Conservation (phyloP, 352 stramenopile species). For the Pythium phragmitis region DNA sequence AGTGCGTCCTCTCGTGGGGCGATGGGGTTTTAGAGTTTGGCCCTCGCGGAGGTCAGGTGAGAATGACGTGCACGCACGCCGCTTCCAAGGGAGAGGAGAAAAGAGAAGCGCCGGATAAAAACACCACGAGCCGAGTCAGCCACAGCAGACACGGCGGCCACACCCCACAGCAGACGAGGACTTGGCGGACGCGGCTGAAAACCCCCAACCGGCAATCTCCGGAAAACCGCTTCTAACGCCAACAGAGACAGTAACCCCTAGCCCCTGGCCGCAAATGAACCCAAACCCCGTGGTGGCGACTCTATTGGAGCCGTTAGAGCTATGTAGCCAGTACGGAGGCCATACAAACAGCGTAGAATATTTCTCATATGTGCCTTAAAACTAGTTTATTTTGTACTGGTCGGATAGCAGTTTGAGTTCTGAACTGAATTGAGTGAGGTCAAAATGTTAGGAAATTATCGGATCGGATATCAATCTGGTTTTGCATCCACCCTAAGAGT, state of each 20-base stretch:
- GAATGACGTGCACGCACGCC: conserved; percentile 23
- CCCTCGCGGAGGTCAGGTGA: conserved; percentile 3
- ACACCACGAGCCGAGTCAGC: conserved; percentile 21
- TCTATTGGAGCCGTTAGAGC: conserved; percentile 19
- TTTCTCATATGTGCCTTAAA: too few species aligned
- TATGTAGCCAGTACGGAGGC: conserved; percentile 12
- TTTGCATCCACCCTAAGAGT: background rate
- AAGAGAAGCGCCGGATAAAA: conserved; percentile 22
- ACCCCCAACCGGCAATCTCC: conserved; percentile 11
- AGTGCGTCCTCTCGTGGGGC: conserved; percentile 9
- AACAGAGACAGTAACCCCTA: conserved; percentile 10
- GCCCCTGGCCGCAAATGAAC: conserved; percentile 2
- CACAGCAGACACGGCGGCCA: conserved; percentile 6
- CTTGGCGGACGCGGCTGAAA: background rate
- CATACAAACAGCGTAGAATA: background rate
- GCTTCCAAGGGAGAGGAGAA: conserved; percentile 5
- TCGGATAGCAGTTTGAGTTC: conserved; percentile 1
- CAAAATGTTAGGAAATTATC: conserved; percentile 15
- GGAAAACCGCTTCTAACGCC: conserved; percentile 16
- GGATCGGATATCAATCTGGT: background rate
- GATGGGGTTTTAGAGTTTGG: conserved; percentile 8
- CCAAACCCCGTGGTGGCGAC: conserved; percentile 2
- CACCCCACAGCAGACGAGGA: background rate
- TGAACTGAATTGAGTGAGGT: conserved; percentile 19
- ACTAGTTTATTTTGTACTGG: conserved; percentile 1